phyloP scores from a whole-genome alignment of 176 grass and related monocot genomes.

The Triticum timopheevii region DNA sequence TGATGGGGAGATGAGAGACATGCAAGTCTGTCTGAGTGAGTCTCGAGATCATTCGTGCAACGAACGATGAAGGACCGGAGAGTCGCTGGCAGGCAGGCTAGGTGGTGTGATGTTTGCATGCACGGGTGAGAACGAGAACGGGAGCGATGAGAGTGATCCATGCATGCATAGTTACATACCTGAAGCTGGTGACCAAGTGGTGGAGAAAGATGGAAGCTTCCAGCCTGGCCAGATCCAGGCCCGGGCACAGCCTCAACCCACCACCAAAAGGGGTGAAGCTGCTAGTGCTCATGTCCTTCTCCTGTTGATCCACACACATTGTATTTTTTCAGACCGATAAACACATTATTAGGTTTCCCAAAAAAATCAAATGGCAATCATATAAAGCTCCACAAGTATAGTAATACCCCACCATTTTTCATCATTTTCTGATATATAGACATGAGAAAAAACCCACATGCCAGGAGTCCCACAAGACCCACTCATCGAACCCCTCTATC shows the following conservation, averaged over 20 bases:
- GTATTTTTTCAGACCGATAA: slow-evolving; percentile 38
- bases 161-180: slow-evolving; percentile 80
- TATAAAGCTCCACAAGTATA: slow-evolving; percentile 14
- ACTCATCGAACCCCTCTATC: slow-evolving; percentile 19
- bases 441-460: slow-evolving; percentile 32
- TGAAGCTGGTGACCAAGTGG: slow-evolving; percentile 97
- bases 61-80: not conserved
- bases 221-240: slow-evolving; percentile 95
- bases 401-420: not conserved
- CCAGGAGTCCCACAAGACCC: slow-evolving; percentile 41
- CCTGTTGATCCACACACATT: slow-evolving; percentile 54
- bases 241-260: slow-evolving; percentile 96
- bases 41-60: not conserved
- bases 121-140: not conserved
- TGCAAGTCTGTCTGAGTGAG: not conserved
- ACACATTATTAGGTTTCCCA: slow-evolving; percentile 31
- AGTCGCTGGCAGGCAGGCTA: not conserved
- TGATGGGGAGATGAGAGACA: not conserved
- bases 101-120: not conserved
- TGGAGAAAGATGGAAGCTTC: slow-evolving; percentile 99
- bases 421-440: not conserved
- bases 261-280: slow-evolving; percentile 96
- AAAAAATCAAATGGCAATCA: slow-evolving; percentile 36
- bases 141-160: not conserved
- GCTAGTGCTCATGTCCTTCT: slow-evolving; percentile 68